Conservation (phyloP, 2,329 filamentous ascomycete species). For the Nemania abortiva region DNA sequence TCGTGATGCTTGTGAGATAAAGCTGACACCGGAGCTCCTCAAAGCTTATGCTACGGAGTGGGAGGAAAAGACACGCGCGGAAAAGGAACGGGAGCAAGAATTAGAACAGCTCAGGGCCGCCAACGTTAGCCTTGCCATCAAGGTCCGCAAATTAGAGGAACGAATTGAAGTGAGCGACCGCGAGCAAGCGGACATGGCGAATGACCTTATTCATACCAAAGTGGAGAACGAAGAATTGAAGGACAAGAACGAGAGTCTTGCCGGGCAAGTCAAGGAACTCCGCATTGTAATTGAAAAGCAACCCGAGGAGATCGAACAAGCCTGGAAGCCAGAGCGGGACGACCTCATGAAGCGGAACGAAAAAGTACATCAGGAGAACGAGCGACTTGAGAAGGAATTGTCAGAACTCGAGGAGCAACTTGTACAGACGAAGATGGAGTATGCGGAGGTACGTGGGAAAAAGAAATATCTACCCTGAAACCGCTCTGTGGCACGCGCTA, state of each 20-base stretch:
- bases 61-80: conserved; percentile 87
- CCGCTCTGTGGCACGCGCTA: conserved; percentile 21
- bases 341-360: conserved; percentile 91
- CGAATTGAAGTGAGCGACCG: conserved; percentile 87
- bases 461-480: background rate
- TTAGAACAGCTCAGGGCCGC: conserved; percentile 77
- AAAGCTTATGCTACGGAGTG: conserved; percentile 86
- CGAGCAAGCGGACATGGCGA: conserved; percentile 91
- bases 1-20: conserved; percentile 89
- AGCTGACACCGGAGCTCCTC: conserved; percentile 85
- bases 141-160: conserved; percentile 88
- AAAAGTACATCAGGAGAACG: conserved; percentile 94
- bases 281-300: conserved; percentile 89
- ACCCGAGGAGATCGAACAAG: conserved; percentile 85
- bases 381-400: conserved; percentile 87
- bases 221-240: conserved; percentile 91
- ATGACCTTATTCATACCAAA: conserved; percentile 90
- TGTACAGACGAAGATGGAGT: conserved; percentile 93
- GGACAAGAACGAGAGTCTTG: conserved; percentile 90
- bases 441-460: conserved; percentile 85
- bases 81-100: conserved; percentile 86
- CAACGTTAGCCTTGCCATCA: conserved; percentile 75
- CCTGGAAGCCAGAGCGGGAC: conserved; percentile 87
- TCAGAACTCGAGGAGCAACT: conserved; percentile 91
- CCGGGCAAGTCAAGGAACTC: conserved; percentile 86